Evolutionary conservation across 129 eudicot genomes (phyloP).

Genomic region (Escallonia rubra): DNA sequence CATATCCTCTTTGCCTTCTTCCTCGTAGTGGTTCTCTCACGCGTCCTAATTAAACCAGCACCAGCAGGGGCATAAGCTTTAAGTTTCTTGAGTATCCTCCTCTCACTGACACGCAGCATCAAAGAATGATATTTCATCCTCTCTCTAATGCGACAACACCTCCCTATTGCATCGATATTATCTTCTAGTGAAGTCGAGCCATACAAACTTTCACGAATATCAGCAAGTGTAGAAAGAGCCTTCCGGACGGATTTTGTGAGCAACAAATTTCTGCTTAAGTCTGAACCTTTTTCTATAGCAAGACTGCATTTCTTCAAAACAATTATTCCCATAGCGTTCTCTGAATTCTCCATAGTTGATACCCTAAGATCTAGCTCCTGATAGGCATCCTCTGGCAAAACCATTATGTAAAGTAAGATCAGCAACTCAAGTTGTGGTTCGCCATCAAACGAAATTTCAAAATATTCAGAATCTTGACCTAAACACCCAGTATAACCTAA

Average conservation of each 20-base stretch:
- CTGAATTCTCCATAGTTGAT: constrained; percentile 7
- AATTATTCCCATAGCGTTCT: constrained; percentile 5
- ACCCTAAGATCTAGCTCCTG: constrained; percentile 33
- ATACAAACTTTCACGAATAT: constrained; percentile 61
- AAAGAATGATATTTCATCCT: constrained; percentile 67
- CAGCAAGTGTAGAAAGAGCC: constrained; percentile 58
- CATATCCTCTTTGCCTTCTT: constrained; percentile 28
- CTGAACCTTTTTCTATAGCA: constrained; percentile 23
- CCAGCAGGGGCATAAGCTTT: constrained; percentile 49
- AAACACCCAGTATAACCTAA: constrained; percentile 46
- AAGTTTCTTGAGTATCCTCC: constrained; percentile 65
- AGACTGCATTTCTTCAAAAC: constrained; percentile 17
- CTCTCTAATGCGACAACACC: constrained; percentile 28
- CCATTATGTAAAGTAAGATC: constrained; percentile 52
- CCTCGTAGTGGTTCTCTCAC: constrained; percentile 16
- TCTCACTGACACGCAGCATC: constrained; percentile 68
- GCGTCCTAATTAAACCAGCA: constrained; percentile 1
- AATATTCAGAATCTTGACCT: constrained; percentile 62
- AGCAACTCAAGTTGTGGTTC: constrained; percentile 83
- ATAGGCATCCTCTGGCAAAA: constrained; percentile 53
- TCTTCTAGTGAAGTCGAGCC: constrained; percentile 46
- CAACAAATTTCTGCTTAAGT: constrained; percentile 35
- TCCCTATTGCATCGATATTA: constrained; percentile 38
- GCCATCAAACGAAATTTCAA: constrained; percentile 74
- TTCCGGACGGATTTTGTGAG: constrained; percentile 46